Percentiles rank a stretch among this genome's conserved stretches.
Conservation (phyloP, 129 eudicot species). For the Erigeron canadensis region DNA sequence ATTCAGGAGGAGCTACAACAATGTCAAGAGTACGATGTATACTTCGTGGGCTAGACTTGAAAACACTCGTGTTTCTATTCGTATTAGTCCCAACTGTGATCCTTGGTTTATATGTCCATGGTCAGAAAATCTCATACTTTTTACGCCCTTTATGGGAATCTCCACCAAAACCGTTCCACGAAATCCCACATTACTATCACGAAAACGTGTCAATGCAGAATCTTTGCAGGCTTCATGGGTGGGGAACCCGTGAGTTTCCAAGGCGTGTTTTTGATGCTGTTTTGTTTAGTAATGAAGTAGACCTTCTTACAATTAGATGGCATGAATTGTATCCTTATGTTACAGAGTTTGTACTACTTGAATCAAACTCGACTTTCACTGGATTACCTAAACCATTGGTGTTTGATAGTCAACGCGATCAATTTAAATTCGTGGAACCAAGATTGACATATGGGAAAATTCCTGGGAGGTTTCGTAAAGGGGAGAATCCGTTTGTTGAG, state of each 20-base stretch:
- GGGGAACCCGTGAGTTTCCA: conserved; percentile 82
- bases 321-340: conserved; percentile 81
- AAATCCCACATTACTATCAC: conserved; percentile 83
- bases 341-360: conserved; percentile 86
- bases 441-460: conserved; percentile 73
- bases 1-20: conserved; percentile 49
- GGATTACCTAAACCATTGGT: conserved; percentile 73
- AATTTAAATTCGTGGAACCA: conserved; percentile 72
- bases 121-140: conserved; percentile 82
- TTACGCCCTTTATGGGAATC: conserved; percentile 85
- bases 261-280: conserved; percentile 94
- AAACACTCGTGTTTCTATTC: conserved; percentile 51
- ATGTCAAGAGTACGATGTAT: conserved; percentile 62
- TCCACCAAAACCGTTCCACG: conserved; percentile 81
- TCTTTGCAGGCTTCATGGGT: conserved; percentile 87
- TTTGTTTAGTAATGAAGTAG: conserved; percentile 82
- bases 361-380: conserved; percentile 85
- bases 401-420: conserved; percentile 50
- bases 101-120: conserved; percentile 54
- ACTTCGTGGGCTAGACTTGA: conserved; percentile 76
- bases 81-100: conserved; percentile 53
- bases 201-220: conserved; percentile 81
- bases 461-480: conserved; percentile 65
- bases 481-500: conserved; percentile 88
- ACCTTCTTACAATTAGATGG: conserved; percentile 79